phyloP scores from a whole-genome alignment of 805 yeast species.

The Ogataea saltuana region DNA sequence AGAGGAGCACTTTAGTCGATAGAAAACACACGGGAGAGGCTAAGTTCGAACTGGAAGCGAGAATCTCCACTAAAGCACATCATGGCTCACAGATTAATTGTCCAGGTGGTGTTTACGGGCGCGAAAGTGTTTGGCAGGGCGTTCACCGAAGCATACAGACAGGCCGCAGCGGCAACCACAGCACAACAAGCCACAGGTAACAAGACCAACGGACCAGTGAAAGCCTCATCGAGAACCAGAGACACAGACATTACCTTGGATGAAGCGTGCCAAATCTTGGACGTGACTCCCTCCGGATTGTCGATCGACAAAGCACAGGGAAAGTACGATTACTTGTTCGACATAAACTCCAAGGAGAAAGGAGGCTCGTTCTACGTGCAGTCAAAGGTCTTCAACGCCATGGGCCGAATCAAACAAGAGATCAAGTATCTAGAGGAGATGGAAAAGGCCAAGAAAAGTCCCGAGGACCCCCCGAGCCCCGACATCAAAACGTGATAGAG shows the following conservation, averaged over 20 bases:
- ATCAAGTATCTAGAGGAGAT: slow-evolving; percentile 55
- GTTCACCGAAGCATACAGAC: slow-evolving; percentile 94
- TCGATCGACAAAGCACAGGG: slow-evolving; percentile 59
- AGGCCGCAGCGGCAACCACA: slow-evolving; percentile 93
- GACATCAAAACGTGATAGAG: slow-evolving; percentile 1
- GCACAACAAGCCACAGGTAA: slow-evolving; percentile 52
- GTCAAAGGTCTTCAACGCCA: slow-evolving; percentile 90
- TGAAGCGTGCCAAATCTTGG: slow-evolving; percentile 90
- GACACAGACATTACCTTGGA: slow-evolving; percentile 79
- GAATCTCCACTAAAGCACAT: background rate
- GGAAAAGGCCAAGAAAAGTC: slow-evolving; percentile 30
- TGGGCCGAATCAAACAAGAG: slow-evolving; percentile 86
- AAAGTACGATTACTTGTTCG: slow-evolving; percentile 80
- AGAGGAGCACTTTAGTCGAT: background rate
- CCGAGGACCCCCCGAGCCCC: slow-evolving; percentile 2
- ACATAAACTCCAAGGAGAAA: slow-evolving; percentile 87
- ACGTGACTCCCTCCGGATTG: slow-evolving; percentile 62
- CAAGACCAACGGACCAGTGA: slow-evolving; percentile 34
- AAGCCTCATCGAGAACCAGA: slow-evolving; percentile 49
- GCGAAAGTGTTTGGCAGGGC: slow-evolving; percentile 96
- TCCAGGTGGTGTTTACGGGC: slow-evolving; percentile 89
- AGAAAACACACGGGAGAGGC: too few relatives aligned
- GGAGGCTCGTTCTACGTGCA: slow-evolving; percentile 96
- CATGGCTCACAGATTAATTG: slow-evolving; percentile 87
- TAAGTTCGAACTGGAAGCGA: too few relatives aligned